These are phyloP conservation scores for Claviceps cyperi DNA, from an alignment of 2,329 filamentous ascomycete genomes.

Conservation along the genomic window DNA sequence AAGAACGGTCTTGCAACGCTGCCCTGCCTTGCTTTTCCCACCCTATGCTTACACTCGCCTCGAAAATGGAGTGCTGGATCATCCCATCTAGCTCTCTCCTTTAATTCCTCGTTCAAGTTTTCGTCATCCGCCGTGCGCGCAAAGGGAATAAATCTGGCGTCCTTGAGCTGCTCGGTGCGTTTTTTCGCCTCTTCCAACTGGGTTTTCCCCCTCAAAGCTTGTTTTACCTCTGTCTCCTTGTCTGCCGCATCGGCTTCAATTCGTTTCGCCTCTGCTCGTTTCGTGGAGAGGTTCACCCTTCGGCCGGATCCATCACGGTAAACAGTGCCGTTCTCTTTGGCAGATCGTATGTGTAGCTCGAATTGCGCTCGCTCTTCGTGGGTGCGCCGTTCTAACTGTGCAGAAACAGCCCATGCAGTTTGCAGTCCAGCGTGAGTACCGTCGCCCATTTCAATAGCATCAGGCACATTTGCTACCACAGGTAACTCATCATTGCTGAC, in stretches of 20 bases:
- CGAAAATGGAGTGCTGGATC: constrained; percentile 82
- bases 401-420: constrained; percentile 62
- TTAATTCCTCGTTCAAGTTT: constrained; percentile 73
- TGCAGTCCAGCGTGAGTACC: constrained; percentile 82
- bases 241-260: constrained; percentile 52
- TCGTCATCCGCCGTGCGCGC: constrained; percentile 73
- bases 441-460: constrained; percentile 61
- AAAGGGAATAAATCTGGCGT: constrained; percentile 70
- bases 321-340: constrained; percentile 61
- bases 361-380: constrained; percentile 45
- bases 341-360: constrained; percentile 26
- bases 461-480: constrained; percentile 28
- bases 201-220: constrained; percentile 70
- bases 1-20: constrained; percentile 48
- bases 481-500: constrained; percentile 36
- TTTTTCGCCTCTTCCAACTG: constrained; percentile 55
- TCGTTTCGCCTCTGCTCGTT: constrained; percentile 69
- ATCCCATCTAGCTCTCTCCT: constrained; percentile 69
- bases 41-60: constrained; percentile 27
- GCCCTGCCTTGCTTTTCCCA: constrained; percentile 21
- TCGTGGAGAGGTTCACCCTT: constrained; percentile 88
- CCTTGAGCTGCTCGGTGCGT: constrained; percentile 53
- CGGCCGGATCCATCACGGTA: constrained; percentile 90
- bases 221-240: constrained; percentile 50
- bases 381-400: constrained; percentile 51